Base-by-base conservation (phyloP, 495 filamentous ascomycete genomes). In the Melanomma pulvis-pyrius region DNA sequence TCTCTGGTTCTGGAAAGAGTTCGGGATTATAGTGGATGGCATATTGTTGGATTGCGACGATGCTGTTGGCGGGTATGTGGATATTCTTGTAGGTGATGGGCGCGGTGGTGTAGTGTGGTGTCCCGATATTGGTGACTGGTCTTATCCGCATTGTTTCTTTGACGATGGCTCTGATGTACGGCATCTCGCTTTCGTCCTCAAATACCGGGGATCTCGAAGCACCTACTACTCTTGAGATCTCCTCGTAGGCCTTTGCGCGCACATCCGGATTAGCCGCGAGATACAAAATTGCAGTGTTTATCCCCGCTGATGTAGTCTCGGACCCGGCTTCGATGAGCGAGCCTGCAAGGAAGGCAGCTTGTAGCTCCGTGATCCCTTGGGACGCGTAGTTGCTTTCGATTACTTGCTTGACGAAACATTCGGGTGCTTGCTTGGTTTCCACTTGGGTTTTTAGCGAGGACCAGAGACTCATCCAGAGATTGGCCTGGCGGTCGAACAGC, bases 321-420 rank as follows among this genome's bases (percentile, higher is more conserved):
- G 70, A 73, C 0, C 70, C 70, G 17, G 70, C 67, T 62, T 73
- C 70, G 13, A 73, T 73, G 11, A 73, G 36, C 1, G 67, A 63
- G 5, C 70, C 70, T 1, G 67, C 66, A 15, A 73, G 53, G 44
- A 70, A 73, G 8, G 67, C 70, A 11, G 62, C 70, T 65, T 73
- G 70, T 12, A 70, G 50, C 22, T 67, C 62, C 25, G 34, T 63
- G 36, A 73, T 56, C 8, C 67, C 70, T 44, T 70, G 60, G 9
- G 51, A 51, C 17, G 50, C 63, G 24, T 61, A 67, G 24, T 59
- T 59, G 28, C 7, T 36, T 19, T 67, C 63, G 25, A 64, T 64
- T 19, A 73, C 44, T 28, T 70, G 70, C 60, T 73, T 73, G 7
- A 73, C 67, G 60, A 70, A 73, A 50, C 70, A 73, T 41, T 73